These are phyloP conservation scores for Macrolepiota albuminosa DNA, from an alignment of 768 basidiomycete genomes.

Conservation along the genomic window DNA sequence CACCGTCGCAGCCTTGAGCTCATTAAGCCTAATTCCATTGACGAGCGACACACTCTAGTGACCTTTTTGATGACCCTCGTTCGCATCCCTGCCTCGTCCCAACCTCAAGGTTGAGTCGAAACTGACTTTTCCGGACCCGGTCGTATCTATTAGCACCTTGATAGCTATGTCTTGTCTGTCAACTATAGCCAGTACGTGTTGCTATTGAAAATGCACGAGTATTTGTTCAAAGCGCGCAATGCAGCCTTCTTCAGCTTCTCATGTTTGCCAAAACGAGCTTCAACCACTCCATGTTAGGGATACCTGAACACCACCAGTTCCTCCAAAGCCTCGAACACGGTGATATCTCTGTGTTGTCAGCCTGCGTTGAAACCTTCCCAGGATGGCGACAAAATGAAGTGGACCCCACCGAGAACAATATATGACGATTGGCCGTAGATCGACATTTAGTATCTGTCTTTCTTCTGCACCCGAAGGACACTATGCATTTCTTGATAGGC, in stretches of 20 bases:
- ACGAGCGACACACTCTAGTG: constrained; percentile 8
- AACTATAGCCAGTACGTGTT: constrained; percentile 21
- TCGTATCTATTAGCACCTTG: constrained; percentile 18
- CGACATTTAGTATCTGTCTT: neutral
- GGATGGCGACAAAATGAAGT: neutral
- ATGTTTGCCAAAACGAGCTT: constrained; percentile 8
- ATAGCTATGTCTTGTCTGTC: constrained; percentile 26
- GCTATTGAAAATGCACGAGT: neutral
- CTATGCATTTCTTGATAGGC: neutral
- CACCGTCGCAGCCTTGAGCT: neutral
- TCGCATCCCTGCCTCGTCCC: constrained; percentile 19
- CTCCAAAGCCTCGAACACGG: constrained; percentile 6
- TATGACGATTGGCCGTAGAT: constrained; percentile 12
- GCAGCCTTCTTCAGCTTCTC: constrained; percentile 8
- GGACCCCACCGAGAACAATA: neutral
- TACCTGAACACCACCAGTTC: neutral
- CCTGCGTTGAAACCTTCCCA: neutral
- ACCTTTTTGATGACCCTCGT: constrained; percentile 18
- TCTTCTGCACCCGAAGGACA: neutral
- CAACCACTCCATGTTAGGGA: neutral
- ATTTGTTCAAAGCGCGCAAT: neutral
- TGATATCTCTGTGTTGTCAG: constrained; percentile 8
- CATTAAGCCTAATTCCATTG: neutral
- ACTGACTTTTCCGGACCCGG: constrained; percentile 25
- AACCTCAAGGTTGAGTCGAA: constrained; percentile 20